Conservation (phyloP, 441 rosid species). For the Populus trichocarpa region DNA sequence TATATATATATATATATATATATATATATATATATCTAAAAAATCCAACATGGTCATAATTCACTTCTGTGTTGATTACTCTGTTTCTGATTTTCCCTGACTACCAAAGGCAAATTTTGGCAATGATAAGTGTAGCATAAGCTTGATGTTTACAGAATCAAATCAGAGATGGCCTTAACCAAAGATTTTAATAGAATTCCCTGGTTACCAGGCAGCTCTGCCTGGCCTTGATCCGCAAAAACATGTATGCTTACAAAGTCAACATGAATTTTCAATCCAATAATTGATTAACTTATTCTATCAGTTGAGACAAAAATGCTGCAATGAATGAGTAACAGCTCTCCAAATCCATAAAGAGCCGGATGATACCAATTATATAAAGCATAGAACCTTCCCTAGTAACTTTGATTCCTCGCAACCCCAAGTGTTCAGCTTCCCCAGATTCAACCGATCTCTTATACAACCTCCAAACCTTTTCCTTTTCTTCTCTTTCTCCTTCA, state of each 20-base stretch:
- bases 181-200: neutral
- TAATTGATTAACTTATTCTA: no score
- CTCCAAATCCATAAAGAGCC: neutral
- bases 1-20: no score
- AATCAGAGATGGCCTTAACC: neutral
- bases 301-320: neutral
- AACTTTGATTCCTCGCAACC: no score
- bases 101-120: neutral
- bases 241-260: neutral
- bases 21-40: no score
- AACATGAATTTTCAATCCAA: no score
- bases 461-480: no score
- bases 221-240: no score
- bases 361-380: no score
- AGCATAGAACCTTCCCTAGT: no score
- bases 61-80: neutral
- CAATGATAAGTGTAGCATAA: neutral
- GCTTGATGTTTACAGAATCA: neutral
- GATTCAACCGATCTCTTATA: no score
- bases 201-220: neutral
- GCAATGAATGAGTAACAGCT: neutral
- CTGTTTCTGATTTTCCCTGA: neutral
- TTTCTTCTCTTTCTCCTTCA: no score
- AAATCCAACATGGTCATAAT: neutral
- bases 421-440: no score